Evolutionary conservation across 306 rosid species (phyloP).

Genomic region (Quercus cerris): DNA sequence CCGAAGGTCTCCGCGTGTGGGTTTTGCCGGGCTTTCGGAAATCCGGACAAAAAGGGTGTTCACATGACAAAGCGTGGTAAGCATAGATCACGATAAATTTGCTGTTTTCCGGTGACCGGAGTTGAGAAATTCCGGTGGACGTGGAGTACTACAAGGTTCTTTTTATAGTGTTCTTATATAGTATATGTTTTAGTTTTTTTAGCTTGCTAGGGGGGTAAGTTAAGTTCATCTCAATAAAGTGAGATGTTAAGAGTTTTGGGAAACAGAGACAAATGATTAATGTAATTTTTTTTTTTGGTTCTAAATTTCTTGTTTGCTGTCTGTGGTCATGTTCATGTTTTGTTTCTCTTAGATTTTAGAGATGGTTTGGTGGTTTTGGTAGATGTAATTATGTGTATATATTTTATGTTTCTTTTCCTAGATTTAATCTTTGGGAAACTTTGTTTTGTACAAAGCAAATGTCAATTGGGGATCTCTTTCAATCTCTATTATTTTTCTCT

Average conservation of each 20-base stretch:
- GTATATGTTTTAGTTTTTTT: neutral
- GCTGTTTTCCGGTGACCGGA: constrained; percentile 9
- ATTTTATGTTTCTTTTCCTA: neutral
- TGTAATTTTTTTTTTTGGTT: neutral
- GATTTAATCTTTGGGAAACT: neutral
- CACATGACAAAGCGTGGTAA: constrained; percentile 34
- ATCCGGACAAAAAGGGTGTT: constrained; percentile 30
- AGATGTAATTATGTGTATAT: constrained; percentile 40
- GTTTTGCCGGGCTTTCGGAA: constrained; percentile 53
- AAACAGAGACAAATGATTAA: neutral
- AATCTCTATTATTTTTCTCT: neutral
- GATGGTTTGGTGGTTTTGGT: constrained; percentile 18
- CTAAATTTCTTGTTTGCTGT: neutral
- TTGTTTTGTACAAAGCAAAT: constrained; percentile 21
- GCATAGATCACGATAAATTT: constrained; percentile 43
- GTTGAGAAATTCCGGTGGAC: constrained; percentile 12
- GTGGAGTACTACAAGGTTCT: neutral
- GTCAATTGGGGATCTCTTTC: neutral
- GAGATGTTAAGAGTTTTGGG: neutral
- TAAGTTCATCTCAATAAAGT: constrained; percentile 5
- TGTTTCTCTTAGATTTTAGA: neutral
- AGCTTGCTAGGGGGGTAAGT: neutral
- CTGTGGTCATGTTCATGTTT: constrained; percentile 3
- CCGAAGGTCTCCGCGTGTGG: constrained; percentile 83
- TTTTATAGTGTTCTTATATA: neutral